Conservation (phyloP, 352 stramenopile species). For the Bremia lactucae region DNA sequence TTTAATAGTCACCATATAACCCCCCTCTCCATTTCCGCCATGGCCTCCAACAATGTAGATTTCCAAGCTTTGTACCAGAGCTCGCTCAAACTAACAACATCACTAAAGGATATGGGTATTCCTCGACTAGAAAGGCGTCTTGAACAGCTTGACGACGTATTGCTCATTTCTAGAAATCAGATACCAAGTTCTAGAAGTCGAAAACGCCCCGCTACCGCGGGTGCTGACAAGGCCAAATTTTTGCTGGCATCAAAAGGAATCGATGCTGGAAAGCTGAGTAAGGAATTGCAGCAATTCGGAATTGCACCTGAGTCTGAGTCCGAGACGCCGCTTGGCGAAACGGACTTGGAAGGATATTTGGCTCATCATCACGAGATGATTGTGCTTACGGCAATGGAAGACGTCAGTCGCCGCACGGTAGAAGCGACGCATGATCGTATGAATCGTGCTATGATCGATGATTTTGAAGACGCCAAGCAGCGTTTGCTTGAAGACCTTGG, state of each 20-base stretch:
- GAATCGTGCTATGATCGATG: slow-evolving; percentile 81
- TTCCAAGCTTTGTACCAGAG: slow-evolving; percentile 83
- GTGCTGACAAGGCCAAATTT: slow-evolving; percentile 70
- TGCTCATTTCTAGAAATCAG: slow-evolving; percentile 32
- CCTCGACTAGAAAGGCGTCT: slow-evolving; percentile 68
- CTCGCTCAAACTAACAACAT: slow-evolving; percentile 77
- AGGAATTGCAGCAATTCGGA: slow-evolving; percentile 73
- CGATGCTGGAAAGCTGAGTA: slow-evolving; percentile 79
- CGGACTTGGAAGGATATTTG: slow-evolving; percentile 81
- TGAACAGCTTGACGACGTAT: slow-evolving; percentile 71
- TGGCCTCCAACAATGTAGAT: slow-evolving; percentile 52
- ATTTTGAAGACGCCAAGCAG: slow-evolving; percentile 73
- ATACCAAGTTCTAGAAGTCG: slow-evolving; percentile 19
- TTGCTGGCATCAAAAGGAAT: slow-evolving; percentile 76
- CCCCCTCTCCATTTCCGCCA: slow-evolving; percentile 5
- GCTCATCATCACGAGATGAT: slow-evolving; percentile 89
- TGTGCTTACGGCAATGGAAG: slow-evolving; percentile 83
- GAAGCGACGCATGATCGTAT: slow-evolving; percentile 73
- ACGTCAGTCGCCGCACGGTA: slow-evolving; percentile 71
- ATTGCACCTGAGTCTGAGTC: slow-evolving; percentile 66
- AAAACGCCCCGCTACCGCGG: slow-evolving; percentile 34
- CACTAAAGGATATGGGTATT: slow-evolving; percentile 62
- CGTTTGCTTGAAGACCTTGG: slow-evolving; percentile 63
- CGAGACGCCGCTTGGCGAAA: slow-evolving; percentile 73
- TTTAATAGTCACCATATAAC: slow-evolving; percentile 8